Conservation (phyloP, 495 filamentous ascomycete species). For the Geoglossum glabrum region DNA sequence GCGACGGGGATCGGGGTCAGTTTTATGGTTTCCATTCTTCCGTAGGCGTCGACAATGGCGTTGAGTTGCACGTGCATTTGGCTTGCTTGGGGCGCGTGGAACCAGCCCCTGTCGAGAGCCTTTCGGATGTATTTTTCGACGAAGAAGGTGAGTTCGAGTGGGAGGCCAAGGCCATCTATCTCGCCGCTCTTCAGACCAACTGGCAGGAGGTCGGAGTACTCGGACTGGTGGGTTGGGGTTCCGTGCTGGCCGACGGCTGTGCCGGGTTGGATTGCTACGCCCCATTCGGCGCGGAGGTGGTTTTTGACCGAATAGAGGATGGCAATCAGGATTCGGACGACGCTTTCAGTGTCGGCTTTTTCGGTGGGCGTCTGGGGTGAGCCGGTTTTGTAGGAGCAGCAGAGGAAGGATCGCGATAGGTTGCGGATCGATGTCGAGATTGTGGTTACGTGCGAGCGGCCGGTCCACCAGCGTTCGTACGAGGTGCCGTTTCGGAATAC, state of each 20-base stretch:
- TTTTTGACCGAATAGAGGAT: conserved; percentile 61
- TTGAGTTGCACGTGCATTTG: conserved; percentile 44
- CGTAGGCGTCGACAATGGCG: conserved; percentile 41
- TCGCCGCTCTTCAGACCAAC: conserved; percentile 38
- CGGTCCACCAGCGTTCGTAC: conserved; percentile 57
- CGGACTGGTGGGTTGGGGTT: conserved; percentile 28
- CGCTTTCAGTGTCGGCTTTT: conserved; percentile 37
- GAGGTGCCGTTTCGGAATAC: conserved; percentile 53
- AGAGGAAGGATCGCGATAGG: conserved; percentile 36
- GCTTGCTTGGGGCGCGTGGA: conserved; percentile 38
- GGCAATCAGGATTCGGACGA: conserved; percentile 40
- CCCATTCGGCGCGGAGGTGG: conserved; percentile 55
- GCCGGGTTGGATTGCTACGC: conserved; percentile 28
- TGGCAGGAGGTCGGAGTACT: conserved; percentile 42
- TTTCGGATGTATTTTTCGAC: conserved; percentile 49
- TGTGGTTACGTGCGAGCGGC: conserved; percentile 36
- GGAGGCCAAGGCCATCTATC: conserved; percentile 40
- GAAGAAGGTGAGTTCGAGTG: conserved; percentile 45
- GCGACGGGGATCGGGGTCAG: conserved; percentile 54
- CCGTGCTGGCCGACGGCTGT: conserved; percentile 26
- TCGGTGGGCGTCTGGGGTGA: conserved; percentile 21
- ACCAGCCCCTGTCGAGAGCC: conserved; percentile 36
- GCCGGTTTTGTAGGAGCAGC: conserved; percentile 20
- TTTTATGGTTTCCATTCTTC: conserved; percentile 54
- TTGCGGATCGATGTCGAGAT: conserved; percentile 42